phyloP scores from a whole-genome alignment of 1,284 basidiomycete species.

The Porogramme epimiltina region DNA sequence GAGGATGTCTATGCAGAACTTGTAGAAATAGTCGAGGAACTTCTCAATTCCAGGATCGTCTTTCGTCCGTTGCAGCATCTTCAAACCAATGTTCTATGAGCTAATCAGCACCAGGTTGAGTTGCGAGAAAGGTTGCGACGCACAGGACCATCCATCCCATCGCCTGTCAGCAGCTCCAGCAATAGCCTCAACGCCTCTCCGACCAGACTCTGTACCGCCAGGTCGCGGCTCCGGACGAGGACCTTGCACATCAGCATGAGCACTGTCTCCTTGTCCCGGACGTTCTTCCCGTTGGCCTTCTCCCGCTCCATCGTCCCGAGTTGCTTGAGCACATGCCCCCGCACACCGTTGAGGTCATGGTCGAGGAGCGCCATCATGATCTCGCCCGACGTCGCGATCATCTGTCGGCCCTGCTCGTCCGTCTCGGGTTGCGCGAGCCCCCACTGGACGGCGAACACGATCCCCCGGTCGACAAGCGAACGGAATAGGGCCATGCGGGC shows the following conservation, averaged over 20 bases:
- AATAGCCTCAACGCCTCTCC: slow-evolving; percentile 88
- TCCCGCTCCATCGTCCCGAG: slow-evolving; percentile 67
- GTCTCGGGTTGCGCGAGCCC: slow-evolving; percentile 55
- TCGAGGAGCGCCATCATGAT: slow-evolving; percentile 88
- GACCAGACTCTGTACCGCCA: slow-evolving; percentile 89
- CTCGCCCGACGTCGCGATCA: slow-evolving; percentile 87
- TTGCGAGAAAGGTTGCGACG: slow-evolving; percentile 9
- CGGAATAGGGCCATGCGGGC: slow-evolving; percentile 89
- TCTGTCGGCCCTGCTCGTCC: slow-evolving; percentile 40
- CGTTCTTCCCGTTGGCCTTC: slow-evolving; percentile 51
- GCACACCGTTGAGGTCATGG: slow-evolving; percentile 88
- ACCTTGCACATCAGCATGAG: slow-evolving; percentile 77
- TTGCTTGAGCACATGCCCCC: slow-evolving; percentile 84
- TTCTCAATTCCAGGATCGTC: slow-evolving; percentile 86
- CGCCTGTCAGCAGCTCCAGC: slow-evolving; percentile 67
- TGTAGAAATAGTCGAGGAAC: slow-evolving; percentile 94
- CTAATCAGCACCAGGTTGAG: neutral
- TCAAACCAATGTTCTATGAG: slow-evolving; percentile 31
- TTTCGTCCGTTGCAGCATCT: slow-evolving; percentile 57
- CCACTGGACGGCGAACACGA: slow-evolving; percentile 93
- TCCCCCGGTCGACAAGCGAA: slow-evolving; percentile 84
- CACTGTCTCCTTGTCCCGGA: slow-evolving; percentile 71
- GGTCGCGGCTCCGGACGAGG: slow-evolving; percentile 77
- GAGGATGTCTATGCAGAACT: slow-evolving; percentile 70
- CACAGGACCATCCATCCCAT: slow-evolving; percentile 31